These are phyloP conservation scores for Sequoiadendron giganteum DNA, from an alignment of 75 land plant genomes.

Conservation along the genomic window DNA sequence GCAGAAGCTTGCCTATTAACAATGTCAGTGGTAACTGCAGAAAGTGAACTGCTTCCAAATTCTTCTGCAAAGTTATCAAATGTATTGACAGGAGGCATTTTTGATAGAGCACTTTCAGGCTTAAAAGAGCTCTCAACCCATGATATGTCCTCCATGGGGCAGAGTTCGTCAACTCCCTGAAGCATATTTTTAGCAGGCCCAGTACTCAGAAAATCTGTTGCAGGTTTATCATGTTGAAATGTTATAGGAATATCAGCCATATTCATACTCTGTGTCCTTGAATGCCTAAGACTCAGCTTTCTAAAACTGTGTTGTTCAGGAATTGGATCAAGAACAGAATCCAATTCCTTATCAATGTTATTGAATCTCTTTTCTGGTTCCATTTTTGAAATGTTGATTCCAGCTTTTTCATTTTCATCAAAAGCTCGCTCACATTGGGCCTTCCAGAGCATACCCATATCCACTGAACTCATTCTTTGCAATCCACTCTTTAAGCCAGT, in stretches of 20 bases:
- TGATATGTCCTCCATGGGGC: background rate
- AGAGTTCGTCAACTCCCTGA: conserved; percentile 8
- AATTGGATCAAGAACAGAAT: background rate
- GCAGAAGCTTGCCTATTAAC: conserved; percentile 6
- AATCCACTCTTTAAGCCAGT: conserved; percentile 9
- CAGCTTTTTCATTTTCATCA: conserved; percentile 6
- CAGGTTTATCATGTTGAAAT: background rate
- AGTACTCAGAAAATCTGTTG: background rate
- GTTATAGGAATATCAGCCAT: background rate
- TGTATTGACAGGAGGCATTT: background rate
- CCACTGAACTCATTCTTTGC: conserved; percentile 16
- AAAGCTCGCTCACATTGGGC: conserved; percentile 10
- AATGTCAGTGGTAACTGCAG: background rate
- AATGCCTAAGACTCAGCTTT: background rate
- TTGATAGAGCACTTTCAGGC: background rate
- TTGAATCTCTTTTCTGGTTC: background rate
- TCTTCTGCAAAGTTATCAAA: conserved; percentile 10
- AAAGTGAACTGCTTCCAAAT: background rate
- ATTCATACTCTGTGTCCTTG: conserved; percentile 5
- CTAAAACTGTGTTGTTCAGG: conserved; percentile 1
- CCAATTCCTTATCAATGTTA: background rate
- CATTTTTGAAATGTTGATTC: background rate
- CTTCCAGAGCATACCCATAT: conserved; percentile 17
- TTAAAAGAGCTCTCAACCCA: background rate
- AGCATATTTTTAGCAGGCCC: background rate